phyloP scores from a whole-genome alignment of 2,329 filamentous ascomycete species.

The Fusarium musae region DNA sequence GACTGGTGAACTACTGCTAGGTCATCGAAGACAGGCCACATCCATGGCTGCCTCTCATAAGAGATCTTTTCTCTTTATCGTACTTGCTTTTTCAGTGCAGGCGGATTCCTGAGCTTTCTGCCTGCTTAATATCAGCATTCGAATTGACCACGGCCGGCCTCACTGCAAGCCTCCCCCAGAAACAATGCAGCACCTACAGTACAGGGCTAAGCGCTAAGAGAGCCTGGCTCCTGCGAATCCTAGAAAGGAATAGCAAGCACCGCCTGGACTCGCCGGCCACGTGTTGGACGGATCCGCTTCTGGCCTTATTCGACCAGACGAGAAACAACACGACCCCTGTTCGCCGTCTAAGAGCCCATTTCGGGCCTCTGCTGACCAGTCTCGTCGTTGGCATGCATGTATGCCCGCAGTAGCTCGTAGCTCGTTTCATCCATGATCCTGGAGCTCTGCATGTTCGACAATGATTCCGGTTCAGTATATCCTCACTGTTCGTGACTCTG shows the following conservation, averaged over 20 bases:
- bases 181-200: conserved; percentile 18
- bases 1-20: neutral
- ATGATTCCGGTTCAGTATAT: conserved; percentile 19
- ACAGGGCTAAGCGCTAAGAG: conserved; percentile 26
- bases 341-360: conserved; percentile 30
- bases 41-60: neutral
- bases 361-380: conserved; percentile 25
- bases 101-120: conserved; percentile 9
- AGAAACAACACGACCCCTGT: conserved; percentile 35
- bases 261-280: conserved; percentile 37
- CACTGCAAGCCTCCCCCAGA: neutral
- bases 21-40: neutral
- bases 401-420: neutral
- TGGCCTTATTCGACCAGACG: conserved; percentile 38
- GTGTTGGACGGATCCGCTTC: conserved; percentile 42
- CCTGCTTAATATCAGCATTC: neutral
- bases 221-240: neutral
- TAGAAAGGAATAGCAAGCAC: conserved; percentile 22
- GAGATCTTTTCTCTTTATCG: neutral
- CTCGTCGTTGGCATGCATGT: conserved; percentile 8
- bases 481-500: conserved; percentile 1
- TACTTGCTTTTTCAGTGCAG: conserved; percentile 19
- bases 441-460: conserved; percentile 8
- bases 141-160: neutral
- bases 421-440: conserved; percentile 20